Evolutionary conservation across 2,329 filamentous ascomycete species (phyloP), one percentile per base, ranked within the genome.

Genomic region (Talaromyces islandicus): DNA sequence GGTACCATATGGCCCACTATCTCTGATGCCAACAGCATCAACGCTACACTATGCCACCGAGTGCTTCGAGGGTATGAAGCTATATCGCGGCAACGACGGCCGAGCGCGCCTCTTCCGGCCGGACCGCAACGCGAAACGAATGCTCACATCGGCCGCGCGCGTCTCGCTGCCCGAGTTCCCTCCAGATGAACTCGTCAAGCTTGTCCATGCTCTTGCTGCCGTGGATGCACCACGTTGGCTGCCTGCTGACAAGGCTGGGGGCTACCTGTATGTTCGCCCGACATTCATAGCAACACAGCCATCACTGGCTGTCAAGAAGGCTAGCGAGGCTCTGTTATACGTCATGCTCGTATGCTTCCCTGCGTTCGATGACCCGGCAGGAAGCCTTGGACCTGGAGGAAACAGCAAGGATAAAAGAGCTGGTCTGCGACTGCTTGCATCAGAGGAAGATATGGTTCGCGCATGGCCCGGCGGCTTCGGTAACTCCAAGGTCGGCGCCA

Each of bases 401-500:
- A 43, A 43, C 19, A 43, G 6, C 17, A 9, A 43, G 38, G 19
- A 43, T 3, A 43, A 43, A 43, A 5, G 38, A 43, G 38, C 38
- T 43, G 38, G 38, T n/a, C 38, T 43, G 38, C 38, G 38, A 7
- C 38, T 43, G 19, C 84, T 93, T 70, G 93, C 92, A 0, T 90
- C 85, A 52, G 84, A 85, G 59, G 86, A 92, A 65, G 90, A 96
- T 73, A 90, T 88, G 80, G 87, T 96, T 60, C 88, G 92, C 65
- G 92, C 92, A 12, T 97, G 92, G 92, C 91, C 91, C 21, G 92
- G 92, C 63, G 92, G 93, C 10, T 96, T 95, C 73, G 92, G 92
- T 0, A 92, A 89, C 71, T 91, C 92, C 62, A 97, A 97, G 78
- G 85, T 97, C 35, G 92, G 92, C 58, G 92, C 92, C 63, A 97